Evolutionary conservation across 345 rosid genomes (phyloP).

Genomic region (Lagerstroemia speciosa): DNA sequence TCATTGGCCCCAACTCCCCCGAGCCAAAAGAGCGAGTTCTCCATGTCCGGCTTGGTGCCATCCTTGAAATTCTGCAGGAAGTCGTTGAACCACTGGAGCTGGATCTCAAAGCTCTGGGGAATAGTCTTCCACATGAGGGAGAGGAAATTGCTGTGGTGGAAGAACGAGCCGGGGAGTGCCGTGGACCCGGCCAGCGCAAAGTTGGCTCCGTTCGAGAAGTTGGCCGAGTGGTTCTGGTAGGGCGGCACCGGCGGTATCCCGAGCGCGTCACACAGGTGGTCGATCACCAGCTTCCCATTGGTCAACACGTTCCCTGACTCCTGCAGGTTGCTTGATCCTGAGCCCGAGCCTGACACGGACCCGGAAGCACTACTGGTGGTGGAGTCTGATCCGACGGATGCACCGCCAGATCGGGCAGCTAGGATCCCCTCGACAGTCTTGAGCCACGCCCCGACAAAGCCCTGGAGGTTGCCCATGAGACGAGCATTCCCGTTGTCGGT

Average conservation of each 20-base stretch:
- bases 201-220: conserved; percentile 11
- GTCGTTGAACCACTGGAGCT: conserved; percentile 11
- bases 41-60: not conserved
- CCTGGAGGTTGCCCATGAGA: conserved; percentile 16
- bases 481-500: conserved; percentile 38
- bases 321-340: not conserved
- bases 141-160: not conserved
- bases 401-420: not conserved
- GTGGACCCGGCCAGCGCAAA: conserved; percentile 11
- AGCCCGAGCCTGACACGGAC: not conserved
- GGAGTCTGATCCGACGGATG: not conserved
- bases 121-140: conserved; percentile 11
- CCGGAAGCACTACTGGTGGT: not conserved
- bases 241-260: conserved; percentile 6
- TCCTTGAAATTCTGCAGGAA: not conserved
- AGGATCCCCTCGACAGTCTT: not conserved
- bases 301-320: not conserved
- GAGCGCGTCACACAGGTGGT: conserved; percentile 21
- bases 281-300: conserved; percentile 22
- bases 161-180: not conserved
- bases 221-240: not conserved
- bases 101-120: not conserved
- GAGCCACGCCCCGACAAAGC: not conserved
- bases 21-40: conserved; percentile 28
- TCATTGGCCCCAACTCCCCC: conserved; percentile 36